These are phyloP conservation scores for Fallopia convolvulus DNA, from an alignment of 148 eudicot species.

Conservation along the genomic window DNA sequence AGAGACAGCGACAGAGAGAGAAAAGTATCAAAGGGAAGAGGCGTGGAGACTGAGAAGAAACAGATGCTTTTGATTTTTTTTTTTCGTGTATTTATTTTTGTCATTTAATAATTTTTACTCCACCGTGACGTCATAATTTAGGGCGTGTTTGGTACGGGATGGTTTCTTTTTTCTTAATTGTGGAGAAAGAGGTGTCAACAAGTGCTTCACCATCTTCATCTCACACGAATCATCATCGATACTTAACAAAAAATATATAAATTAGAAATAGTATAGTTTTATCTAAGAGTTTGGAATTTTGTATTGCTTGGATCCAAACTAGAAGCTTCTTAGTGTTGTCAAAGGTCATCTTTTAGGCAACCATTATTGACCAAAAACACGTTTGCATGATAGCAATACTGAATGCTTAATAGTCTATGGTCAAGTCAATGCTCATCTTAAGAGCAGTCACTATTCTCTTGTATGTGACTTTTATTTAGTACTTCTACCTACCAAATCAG, in stretches of 20 bases:
- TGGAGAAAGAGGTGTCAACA: neutral
- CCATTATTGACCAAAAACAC: neutral
- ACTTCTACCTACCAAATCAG: too few species aligned
- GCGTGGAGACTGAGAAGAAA: constrained; percentile 7
- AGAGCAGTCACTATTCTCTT: too few species aligned
- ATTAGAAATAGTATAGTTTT: too few species aligned
- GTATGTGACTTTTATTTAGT: too few species aligned
- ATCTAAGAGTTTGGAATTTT: too few species aligned
- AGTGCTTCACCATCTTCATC: neutral
- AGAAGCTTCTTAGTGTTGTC: neutral
- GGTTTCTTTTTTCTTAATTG: neutral
- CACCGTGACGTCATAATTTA: neutral
- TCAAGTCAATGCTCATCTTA: neutral
- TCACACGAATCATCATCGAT: neutral
- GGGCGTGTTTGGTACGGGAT: constrained; percentile 13
- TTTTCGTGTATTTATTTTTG: neutral
- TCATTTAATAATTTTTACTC: neutral
- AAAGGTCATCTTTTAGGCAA: neutral
- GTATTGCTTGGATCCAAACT: neutral
- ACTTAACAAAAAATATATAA: too few species aligned
- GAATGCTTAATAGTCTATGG: neutral
- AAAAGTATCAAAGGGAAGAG: neutral
- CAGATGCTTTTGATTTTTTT: neutral
- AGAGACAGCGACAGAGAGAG: constrained; percentile 8
- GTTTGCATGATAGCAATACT: neutral